Conservation (phyloP, 23 red algal genomes). For the Gracilariopsis chorda region DNA sequence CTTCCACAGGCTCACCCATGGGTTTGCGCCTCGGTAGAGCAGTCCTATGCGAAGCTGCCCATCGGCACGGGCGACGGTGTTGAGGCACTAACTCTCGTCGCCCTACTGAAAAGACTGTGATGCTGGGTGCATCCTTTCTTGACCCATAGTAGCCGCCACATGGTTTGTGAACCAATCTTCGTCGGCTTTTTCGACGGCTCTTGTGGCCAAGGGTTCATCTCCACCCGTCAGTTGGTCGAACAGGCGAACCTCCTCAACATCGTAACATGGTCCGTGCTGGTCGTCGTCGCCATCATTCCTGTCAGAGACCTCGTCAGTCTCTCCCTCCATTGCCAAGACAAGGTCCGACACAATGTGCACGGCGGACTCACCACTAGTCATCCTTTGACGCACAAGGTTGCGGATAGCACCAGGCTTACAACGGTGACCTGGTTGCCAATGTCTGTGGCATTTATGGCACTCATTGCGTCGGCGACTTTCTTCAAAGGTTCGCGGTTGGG, state of each 20-base stretch:
- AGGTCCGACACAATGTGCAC: not conserved
- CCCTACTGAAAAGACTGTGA: not conserved
- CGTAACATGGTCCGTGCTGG: not conserved
- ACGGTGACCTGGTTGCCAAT: not conserved
- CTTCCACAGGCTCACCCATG: not conserved
- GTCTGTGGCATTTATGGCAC: not conserved
- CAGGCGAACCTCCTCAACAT: not conserved
- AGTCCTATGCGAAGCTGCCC: not conserved
- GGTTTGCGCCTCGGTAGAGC: not conserved
- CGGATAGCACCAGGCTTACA: not conserved
- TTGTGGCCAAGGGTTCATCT: not conserved
- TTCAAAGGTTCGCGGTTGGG: not conserved
- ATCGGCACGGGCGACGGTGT: not conserved
- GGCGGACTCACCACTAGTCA: not conserved
- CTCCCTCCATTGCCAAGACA: slow-evolving; percentile 27
- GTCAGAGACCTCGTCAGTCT: not conserved
- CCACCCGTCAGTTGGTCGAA: not conserved
- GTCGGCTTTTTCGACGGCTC: not conserved
- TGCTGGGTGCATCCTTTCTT: not conserved
- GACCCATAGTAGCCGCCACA: not conserved
- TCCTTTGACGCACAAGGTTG: not conserved
- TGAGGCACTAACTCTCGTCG: not conserved
- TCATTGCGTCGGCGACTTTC: not conserved
- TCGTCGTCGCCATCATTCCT: not conserved
- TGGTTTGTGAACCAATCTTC: slow-evolving; percentile 3